Base-by-base conservation (phyloP, 306 rosid genomes). In the Prunus kanzakura region DNA sequence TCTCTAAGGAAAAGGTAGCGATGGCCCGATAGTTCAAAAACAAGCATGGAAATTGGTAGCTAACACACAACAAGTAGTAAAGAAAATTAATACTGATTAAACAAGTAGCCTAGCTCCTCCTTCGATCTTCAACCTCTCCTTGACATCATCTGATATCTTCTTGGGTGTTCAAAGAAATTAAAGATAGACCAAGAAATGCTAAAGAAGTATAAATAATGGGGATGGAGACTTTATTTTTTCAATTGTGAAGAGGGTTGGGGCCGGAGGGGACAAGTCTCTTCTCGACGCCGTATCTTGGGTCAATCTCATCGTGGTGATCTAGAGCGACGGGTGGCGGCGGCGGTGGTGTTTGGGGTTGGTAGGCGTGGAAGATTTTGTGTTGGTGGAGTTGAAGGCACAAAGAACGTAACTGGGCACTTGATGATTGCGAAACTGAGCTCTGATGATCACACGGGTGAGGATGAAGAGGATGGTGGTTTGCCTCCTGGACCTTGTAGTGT, bases 241-340 rank as follows among this genome's bases (percentile, higher is more conserved):
- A 92, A 61, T 95, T 95, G 86, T 95, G 99, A 76, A 95, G 99
- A 68, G 97, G 99, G 93, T 95, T 95, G 25, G 99, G 99, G 3
- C 99, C 99, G 11, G 99, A 83, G 19, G 99, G 99, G 29, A 95
- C 97, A 1, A 82, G 70, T 81, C 99, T 87, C 90, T 92, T 95
- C 74, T 95, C 96, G 18, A 68, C 92, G 14, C 93, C 99, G 67
- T 81, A 90, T 86, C 89, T 90, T 43, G 89, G 93, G 71, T 92
- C 97, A 80, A 90, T 78, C 73, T 56, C 84, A 54, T 30, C 45
- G 41, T 16, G 22, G 46, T 29, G 18, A 11, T 32, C 22, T 2
- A 5, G 65, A 25, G 63, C 38, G 46, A 30, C 7, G 84, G 73
- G 35, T 12, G 79, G 64, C 4, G 74, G 64, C 4, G 74, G 69